A percentile compares a stretch with the other conserved stretches of the same genome.
Conservation (phyloP, 2,329 filamentous ascomycete species). For the Claviceps citrina region DNA sequence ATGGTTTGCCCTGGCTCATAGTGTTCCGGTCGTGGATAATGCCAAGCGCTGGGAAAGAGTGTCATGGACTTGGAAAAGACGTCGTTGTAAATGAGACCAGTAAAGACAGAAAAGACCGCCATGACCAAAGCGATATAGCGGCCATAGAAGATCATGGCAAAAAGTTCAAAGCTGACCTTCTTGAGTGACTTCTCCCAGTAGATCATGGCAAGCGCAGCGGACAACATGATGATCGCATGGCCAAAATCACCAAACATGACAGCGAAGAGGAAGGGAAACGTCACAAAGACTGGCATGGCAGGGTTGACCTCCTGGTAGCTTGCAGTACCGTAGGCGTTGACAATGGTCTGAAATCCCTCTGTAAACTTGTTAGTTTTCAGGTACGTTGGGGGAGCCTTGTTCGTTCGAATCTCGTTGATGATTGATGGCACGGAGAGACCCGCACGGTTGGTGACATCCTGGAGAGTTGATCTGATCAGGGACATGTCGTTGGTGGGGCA, state of each 20-base stretch:
- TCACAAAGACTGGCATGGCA: conserved; percentile 85
- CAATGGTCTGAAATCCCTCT: conserved; percentile 94
- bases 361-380: conserved; percentile 98
- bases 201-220: conserved; percentile 79
- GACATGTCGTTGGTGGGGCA: conserved; percentile 82
- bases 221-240: conserved; percentile 78
- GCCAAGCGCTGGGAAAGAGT: conserved; percentile 79
- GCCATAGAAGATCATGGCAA: conserved; percentile 97
- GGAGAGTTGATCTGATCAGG: conserved; percentile 79
- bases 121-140: conserved; percentile 98
- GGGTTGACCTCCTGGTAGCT: conserved; percentile 98
- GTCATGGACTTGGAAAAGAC: conserved; percentile 88
- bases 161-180: conserved; percentile 85
- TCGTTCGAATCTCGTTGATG: conserved; percentile 92
- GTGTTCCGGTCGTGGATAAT: conserved; percentile 52
- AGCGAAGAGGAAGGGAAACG: conserved; percentile 97
- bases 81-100: conserved; percentile 94
- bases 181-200: conserved; percentile 88
- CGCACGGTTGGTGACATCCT: conserved; percentile 91
- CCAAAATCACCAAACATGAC: conserved; percentile 99
- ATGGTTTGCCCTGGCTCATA: conserved; percentile 53
- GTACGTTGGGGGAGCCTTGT: conserved; percentile 93
- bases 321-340: conserved; percentile 93
- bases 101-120: conserved; percentile 93
- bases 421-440: conserved; percentile 96